Conservation (phyloP, 2,329 filamentous ascomycete species). For the Diaporthe citriasiana region DNA sequence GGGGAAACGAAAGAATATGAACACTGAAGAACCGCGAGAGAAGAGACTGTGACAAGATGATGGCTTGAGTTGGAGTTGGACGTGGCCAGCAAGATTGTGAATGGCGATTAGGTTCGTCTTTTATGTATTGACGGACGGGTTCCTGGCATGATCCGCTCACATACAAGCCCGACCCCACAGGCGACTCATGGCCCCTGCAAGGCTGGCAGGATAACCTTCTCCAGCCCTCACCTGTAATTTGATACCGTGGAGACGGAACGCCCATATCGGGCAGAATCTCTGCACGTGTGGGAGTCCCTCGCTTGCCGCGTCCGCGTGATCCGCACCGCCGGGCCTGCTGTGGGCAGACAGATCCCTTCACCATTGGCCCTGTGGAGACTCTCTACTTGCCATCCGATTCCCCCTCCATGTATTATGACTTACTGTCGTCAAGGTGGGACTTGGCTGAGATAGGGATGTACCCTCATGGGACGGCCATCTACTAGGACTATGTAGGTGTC, state of each 20-base stretch:
- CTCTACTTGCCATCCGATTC: background rate
- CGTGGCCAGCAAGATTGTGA: background rate
- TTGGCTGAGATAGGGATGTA: constrained; percentile 8
- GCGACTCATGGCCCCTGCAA: constrained; percentile 37
- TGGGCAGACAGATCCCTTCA: constrained; percentile 27
- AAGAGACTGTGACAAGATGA: constrained; percentile 23
- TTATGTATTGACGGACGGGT: constrained; percentile 30
- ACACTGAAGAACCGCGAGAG: constrained; percentile 31
- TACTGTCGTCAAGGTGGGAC: constrained; percentile 19
- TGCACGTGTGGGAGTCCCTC: constrained; percentile 12
- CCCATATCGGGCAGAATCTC: constrained; percentile 23
- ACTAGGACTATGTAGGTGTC: no score
- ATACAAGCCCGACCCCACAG: constrained; percentile 2
- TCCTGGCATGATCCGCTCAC: constrained; percentile 28
- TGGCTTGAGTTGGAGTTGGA: constrained; percentile 14
- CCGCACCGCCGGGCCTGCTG: constrained; percentile 30
- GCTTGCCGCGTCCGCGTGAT: constrained; percentile 24
- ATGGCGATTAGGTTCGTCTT: constrained; percentile 27
- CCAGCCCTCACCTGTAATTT: constrained; percentile 38
- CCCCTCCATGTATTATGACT: constrained; percentile 27
- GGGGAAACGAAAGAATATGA: constrained; percentile 18
- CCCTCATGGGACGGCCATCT: background rate
- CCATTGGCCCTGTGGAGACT: background rate
- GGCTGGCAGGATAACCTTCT: constrained; percentile 31
- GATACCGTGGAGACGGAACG: constrained; percentile 30